phyloP scores from a whole-genome alignment of 371 early-diverging fungal genomes.

The Mortierella sp. region DNA sequence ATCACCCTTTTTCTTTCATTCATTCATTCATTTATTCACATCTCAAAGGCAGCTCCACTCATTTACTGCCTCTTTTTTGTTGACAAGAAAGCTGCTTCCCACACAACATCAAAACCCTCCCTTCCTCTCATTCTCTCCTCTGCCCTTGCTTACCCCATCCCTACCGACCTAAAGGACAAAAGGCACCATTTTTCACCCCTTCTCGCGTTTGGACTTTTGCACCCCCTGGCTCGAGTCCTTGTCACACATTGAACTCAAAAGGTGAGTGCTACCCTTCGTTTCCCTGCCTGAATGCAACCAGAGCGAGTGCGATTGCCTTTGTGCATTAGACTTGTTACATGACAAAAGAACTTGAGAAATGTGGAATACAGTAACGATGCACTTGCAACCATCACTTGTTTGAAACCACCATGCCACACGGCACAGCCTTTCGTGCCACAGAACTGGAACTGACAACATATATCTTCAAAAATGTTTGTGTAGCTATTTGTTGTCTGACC shows the following conservation, averaged over 20 bases:
- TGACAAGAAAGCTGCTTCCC: neutral
- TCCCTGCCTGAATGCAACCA: neutral
- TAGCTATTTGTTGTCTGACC: neutral
- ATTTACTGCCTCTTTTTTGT: neutral
- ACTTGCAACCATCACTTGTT: neutral
- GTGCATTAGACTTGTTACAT: neutral
- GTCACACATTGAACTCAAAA: conserved; percentile 19
- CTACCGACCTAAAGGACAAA: neutral
- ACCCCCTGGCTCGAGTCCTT: neutral
- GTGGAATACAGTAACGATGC: neutral
- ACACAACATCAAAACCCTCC: neutral
- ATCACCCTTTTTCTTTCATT: neutral
- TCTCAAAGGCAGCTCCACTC: no score
- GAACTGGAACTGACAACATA: neutral
- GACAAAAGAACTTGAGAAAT: neutral
- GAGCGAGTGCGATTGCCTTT: neutral
- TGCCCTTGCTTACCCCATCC: neutral
- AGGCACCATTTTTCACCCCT: neutral
- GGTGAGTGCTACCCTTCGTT: neutral
- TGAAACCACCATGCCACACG: neutral
- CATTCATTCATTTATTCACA: neutral
- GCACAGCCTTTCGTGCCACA: neutral
- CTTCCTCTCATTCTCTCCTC: neutral
- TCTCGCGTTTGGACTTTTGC: neutral
- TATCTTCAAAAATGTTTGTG: neutral